Evolutionary conservation across 257 asterid species (phyloP).

Genomic region (Agastache rugosa): DNA sequence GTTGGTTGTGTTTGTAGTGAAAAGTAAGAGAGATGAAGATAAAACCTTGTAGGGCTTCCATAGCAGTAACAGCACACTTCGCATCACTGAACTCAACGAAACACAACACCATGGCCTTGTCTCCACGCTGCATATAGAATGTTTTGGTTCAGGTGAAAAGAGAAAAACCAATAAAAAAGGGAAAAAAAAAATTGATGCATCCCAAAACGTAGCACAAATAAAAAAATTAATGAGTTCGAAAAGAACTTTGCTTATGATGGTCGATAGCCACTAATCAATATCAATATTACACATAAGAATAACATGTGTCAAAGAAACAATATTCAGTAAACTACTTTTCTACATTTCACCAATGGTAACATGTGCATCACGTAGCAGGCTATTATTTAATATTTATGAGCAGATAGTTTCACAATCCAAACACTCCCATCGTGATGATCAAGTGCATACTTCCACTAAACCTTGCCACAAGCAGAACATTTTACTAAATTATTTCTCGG

Average conservation of each 20-base stretch:
- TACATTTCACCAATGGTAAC: not conserved
- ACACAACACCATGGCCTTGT: slow-evolving; percentile 78
- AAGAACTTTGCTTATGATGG: not conserved
- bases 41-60: slow-evolving; percentile 85
- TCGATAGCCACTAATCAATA: not conserved
- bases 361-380: not conserved
- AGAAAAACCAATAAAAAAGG: slow-evolving; percentile 5
- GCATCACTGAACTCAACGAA: slow-evolving; percentile 80
- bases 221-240: not conserved
- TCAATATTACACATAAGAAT: not conserved
- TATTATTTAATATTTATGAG: too few relatives aligned
- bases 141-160: slow-evolving; percentile 1
- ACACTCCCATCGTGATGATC: not conserved
- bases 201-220: not conserved
- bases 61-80: slow-evolving; percentile 71
- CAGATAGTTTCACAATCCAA: not conserved
- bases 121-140: slow-evolving; percentile 60
- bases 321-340: not conserved
- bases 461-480: slow-evolving; percentile 6
- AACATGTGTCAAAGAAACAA: not conserved
- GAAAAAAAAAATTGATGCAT: slow-evolving; percentile 22
- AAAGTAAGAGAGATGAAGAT: slow-evolving; percentile 23
- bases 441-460: slow-evolving; percentile 5
- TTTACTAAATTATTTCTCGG: not conserved
- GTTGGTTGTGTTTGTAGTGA: not conserved